Conservation (phyloP, 192 early-diverging fungal species). For the Podila minutissima region DNA sequence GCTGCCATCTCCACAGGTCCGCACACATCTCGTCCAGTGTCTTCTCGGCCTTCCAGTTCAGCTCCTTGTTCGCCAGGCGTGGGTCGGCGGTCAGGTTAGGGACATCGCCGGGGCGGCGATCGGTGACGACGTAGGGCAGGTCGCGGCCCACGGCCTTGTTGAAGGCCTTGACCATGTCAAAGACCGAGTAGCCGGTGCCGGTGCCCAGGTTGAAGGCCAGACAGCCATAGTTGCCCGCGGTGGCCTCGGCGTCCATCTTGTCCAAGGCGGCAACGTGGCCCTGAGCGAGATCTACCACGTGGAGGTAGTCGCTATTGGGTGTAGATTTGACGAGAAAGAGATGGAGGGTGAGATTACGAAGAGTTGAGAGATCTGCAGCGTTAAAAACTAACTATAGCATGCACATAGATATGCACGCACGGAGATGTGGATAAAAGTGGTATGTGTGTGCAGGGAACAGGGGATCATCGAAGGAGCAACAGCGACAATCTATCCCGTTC, state of each 20-base stretch:
- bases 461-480: background rate
- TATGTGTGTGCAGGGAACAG: background rate
- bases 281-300: conserved; percentile 92
- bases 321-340: background rate
- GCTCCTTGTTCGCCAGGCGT: conserved; percentile 56
- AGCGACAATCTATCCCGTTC: background rate
- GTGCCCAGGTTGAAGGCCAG: conserved; percentile 92
- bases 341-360: background rate
- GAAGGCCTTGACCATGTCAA: conserved; percentile 90
- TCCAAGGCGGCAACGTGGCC: conserved; percentile 89
- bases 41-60: conserved; percentile 61
- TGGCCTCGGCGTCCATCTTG: conserved; percentile 70
- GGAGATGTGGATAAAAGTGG: background rate
- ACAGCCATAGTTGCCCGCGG: conserved; percentile 48
- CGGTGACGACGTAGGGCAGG: conserved; percentile 77
- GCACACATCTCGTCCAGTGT: conserved; percentile 67
- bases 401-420: no score
- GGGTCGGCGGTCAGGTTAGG: conserved; percentile 63
- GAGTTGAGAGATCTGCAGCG: no score
- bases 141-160: conserved; percentile 78
- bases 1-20: conserved; percentile 67
- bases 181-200: conserved; percentile 92
- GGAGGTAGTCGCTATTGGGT: conserved; percentile 86
- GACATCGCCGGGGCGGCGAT: conserved; percentile 62
- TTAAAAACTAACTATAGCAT: no score